Conservation (phyloP, 108 stramenopile species). For the Parmales sp. region DNA sequence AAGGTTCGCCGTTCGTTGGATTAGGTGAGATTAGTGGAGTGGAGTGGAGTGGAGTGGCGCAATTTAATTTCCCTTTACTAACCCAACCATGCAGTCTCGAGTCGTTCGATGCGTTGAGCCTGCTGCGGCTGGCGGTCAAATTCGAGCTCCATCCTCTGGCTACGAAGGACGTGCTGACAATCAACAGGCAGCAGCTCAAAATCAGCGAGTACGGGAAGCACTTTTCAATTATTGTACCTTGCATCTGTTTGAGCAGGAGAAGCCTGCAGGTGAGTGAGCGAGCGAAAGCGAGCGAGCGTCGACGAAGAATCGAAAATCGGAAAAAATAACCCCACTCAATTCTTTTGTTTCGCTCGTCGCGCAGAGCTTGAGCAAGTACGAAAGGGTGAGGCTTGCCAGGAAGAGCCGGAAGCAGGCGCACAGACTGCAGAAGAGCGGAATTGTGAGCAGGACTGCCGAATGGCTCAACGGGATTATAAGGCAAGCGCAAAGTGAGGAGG, state of each 20-base stretch:
- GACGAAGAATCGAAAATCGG: no score
- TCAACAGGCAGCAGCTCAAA: background rate
- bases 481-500: no score
- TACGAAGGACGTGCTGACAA: background rate
- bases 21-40: background rate
- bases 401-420: background rate
- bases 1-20: constrained; percentile 1
- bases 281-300: no score
- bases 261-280: no score
- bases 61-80: background rate
- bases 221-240: constrained; percentile 1
- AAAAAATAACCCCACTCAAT: no score
- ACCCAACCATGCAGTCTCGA: background rate
- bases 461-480: background rate
- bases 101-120: background rate
- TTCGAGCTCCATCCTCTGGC: background rate
- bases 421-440: background rate
- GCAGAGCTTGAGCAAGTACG: background rate
- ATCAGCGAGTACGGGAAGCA: background rate
- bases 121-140: background rate
- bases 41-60: background rate
- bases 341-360: no score
- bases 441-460: background rate
- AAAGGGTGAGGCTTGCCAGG: background rate
- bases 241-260: no score